Evolutionary conservation across 805 yeast genomes (phyloP).

Genomic region (Candida boidinii): DNA sequence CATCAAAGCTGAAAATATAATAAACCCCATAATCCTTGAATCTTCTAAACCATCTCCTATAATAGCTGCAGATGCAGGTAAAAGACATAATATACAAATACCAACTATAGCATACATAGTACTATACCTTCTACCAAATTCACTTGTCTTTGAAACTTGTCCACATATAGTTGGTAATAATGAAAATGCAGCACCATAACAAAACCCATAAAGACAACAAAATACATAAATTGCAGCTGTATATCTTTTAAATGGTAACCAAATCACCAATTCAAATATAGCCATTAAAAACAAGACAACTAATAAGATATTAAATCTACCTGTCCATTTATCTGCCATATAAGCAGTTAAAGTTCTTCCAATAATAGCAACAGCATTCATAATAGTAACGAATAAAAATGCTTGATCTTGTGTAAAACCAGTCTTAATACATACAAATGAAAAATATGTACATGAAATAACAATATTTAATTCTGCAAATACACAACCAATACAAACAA

Average conservation of each 20-base stretch:
- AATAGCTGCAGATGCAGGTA: constrained; percentile 28
- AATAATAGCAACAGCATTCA: constrained; percentile 28
- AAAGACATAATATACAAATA: constrained; percentile 29
- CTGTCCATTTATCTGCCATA: constrained; percentile 31
- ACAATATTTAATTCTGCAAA: constrained; percentile 39
- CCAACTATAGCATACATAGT: constrained; percentile 38
- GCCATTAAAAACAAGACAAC: constrained; percentile 24
- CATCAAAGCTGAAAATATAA: constrained; percentile 4
- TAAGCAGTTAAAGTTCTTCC: constrained; percentile 34
- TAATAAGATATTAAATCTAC: constrained; percentile 34
- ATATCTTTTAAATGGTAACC: constrained; percentile 49
- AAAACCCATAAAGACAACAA: constrained; percentile 44
- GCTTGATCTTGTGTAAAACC: constrained; percentile 32
- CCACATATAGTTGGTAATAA: constrained; percentile 56
- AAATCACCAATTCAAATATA: constrained; percentile 32
- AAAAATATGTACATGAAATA: constrained; percentile 38
- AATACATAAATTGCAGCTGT: constrained; percentile 35
- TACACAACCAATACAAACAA: constrained; percentile 26
- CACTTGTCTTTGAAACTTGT: constrained; percentile 44
- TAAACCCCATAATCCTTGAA: constrained; percentile 8
- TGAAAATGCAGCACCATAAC: constrained; percentile 47
- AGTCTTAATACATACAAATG: constrained; percentile 39
- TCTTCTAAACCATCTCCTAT: constrained; percentile 4
- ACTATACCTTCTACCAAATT: constrained; percentile 62
- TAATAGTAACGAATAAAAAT: constrained; percentile 27